Evolutionary conservation across 345 rosid species (phyloP).

Genomic region (Luvunga scandens): DNA sequence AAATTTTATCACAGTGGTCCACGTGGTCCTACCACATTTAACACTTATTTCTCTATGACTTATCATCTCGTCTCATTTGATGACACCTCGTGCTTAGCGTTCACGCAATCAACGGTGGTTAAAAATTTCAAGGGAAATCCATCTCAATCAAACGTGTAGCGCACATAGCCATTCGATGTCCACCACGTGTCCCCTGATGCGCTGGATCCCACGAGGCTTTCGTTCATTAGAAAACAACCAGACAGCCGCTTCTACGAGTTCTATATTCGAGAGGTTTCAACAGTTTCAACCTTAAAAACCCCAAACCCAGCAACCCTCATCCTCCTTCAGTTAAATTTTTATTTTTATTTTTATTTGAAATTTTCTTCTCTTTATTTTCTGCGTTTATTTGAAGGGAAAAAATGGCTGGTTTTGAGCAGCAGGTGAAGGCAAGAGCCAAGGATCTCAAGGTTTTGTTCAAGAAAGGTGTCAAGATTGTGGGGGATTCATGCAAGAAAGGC

Average conservation of each 20-base stretch:
- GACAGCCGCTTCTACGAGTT: no score
- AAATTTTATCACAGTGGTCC: not conserved
- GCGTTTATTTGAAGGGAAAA: not conserved
- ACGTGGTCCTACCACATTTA: not conserved
- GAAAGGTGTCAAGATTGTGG: constrained; percentile 73
- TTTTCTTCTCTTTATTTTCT: no score
- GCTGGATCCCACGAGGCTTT: constrained; percentile 35
- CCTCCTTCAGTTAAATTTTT: not conserved
- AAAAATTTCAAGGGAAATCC: no score
- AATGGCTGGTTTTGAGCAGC: constrained; percentile 76
- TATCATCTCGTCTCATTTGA: no score
- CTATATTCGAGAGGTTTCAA: no score
- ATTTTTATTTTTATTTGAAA: no score
- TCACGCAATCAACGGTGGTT: constrained; percentile 24
- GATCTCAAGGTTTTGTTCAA: constrained; percentile 59
- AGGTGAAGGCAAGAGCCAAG: constrained; percentile 74
- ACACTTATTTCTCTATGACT: not conserved
- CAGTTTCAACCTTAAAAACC: not conserved
- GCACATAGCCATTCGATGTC: constrained; percentile 6
- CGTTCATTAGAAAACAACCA: not conserved
- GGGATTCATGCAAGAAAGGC: constrained; percentile 82
- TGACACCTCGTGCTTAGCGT: not conserved
- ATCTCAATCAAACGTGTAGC: not conserved
- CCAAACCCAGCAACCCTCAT: not conserved
- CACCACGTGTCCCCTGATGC: constrained; percentile 25